phyloP scores from a whole-genome alignment of 495 filamentous ascomycete species.

The Lophiostoma macrostomum region DNA sequence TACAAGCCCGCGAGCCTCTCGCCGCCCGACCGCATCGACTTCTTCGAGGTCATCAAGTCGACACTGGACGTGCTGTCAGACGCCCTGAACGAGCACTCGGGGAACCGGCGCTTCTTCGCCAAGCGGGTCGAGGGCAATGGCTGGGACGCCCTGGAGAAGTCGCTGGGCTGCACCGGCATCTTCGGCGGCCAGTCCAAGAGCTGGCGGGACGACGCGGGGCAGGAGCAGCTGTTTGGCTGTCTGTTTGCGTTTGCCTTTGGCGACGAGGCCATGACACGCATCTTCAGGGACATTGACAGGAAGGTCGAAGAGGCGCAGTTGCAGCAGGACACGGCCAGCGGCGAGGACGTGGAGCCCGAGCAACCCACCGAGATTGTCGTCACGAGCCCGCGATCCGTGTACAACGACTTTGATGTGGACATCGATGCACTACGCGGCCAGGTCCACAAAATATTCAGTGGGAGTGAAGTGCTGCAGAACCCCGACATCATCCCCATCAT shows the following conservation, averaged over 20 bases:
- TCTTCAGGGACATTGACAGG: constrained; percentile 33
- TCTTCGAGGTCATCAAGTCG: constrained; percentile 69
- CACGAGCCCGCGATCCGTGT: constrained; percentile 13
- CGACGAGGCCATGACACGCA: constrained; percentile 49
- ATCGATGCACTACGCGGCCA: constrained; percentile 23
- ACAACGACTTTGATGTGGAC: constrained; percentile 22
- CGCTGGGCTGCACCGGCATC: constrained; percentile 59
- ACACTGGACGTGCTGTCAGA: constrained; percentile 70
- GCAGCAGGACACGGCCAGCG: background rate
- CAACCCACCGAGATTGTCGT: constrained; percentile 12
- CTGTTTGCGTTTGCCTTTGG: constrained; percentile 81
- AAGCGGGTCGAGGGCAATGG: constrained; percentile 70
- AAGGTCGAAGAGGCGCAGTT: constrained; percentile 3
- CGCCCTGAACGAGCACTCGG: constrained; percentile 73
- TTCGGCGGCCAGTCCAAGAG: constrained; percentile 44
- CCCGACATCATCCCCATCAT: constrained; percentile 63
- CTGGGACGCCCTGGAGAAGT: constrained; percentile 70
- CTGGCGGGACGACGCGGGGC: constrained; percentile 54
- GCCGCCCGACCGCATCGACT: constrained; percentile 56
- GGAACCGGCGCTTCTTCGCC: constrained; percentile 83
- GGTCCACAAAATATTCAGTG: constrained; percentile 45
- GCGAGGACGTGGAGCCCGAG: background rate
- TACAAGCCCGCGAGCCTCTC: constrained; percentile 64
- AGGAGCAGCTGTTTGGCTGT: constrained; percentile 76
- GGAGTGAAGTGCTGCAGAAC: constrained; percentile 58